phyloP scores from a whole-genome alignment of 2,329 filamentous ascomycete genomes.

The Meredithiella fracta region DNA sequence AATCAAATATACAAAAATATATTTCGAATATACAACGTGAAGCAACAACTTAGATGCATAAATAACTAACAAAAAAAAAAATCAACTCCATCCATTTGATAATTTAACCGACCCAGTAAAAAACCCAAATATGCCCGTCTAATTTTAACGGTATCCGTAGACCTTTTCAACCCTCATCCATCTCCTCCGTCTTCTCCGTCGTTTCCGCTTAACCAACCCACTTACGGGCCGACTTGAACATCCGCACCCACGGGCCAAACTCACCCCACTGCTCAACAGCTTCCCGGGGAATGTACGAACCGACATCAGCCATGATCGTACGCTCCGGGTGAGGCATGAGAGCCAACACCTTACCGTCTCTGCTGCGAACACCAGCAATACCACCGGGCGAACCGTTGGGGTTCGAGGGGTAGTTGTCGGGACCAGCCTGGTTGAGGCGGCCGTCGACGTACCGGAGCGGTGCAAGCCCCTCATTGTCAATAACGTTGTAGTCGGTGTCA shows the following conservation, averaged over 20 bases:
- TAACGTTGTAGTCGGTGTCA: slow-evolving; percentile 31
- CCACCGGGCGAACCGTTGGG: slow-evolving; percentile 68
- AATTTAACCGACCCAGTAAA: not conserved
- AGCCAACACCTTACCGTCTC: slow-evolving; percentile 64
- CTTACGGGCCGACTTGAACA: slow-evolving; percentile 74
- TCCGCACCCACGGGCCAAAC: slow-evolving; percentile 66
- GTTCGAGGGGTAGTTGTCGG: slow-evolving; percentile 77
- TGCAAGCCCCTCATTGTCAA: slow-evolving; percentile 38
- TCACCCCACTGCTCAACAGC: slow-evolving; percentile 55
- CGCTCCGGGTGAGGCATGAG: slow-evolving; percentile 92
- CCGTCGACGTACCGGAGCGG: slow-evolving; percentile 80
- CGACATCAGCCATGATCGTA: slow-evolving; percentile 66
- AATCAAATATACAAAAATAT: not conserved
- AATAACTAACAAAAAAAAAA: not conserved
- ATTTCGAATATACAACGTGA: not conserved
- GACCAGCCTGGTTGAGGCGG: slow-evolving; percentile 41
- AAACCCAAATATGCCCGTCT: not conserved
- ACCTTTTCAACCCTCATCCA: not conserved
- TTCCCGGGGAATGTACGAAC: slow-evolving; percentile 50
- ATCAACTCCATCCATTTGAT: no score
- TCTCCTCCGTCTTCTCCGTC: no score
- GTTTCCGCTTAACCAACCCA: slow-evolving; percentile 51
- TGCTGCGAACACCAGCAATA: slow-evolving; percentile 63
- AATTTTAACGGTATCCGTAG: not conserved
- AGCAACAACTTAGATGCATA: not conserved